Evolutionary conservation across 2,329 filamentous ascomycete species (phyloP).

Genomic region (Coleophoma eucalyptorum): DNA sequence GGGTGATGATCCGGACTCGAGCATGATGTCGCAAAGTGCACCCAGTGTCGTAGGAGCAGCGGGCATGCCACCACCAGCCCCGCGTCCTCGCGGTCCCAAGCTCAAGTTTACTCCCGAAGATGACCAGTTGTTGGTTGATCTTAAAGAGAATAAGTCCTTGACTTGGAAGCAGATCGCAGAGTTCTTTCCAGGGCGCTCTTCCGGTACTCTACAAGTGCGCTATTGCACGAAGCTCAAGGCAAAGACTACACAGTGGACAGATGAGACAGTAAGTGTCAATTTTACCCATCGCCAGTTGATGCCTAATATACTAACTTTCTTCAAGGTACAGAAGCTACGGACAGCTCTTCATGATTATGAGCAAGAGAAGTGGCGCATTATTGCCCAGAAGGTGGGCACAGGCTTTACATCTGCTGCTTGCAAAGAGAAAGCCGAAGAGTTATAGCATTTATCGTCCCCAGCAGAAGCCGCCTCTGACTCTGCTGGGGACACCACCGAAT

Average conservation of each 20-base stretch:
- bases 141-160: slow-evolving; percentile 92
- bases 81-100: slow-evolving; percentile 80
- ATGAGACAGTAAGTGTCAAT: slow-evolving; percentile 71
- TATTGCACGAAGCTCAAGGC: slow-evolving; percentile 95
- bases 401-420: slow-evolving; percentile 87
- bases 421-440: slow-evolving; percentile 52
- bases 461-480: slow-evolving; percentile 28
- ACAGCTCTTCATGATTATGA: slow-evolving; percentile 80
- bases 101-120: slow-evolving; percentile 93
- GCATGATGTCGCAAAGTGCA: slow-evolving; percentile 51
- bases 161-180: slow-evolving; percentile 98
- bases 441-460: slow-evolving; percentile 31
- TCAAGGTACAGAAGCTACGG: slow-evolving; percentile 71
- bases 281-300: no score
- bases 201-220: slow-evolving; percentile 85
- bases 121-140: slow-evolving; percentile 79
- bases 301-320: no score
- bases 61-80: slow-evolving; percentile 82
- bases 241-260: slow-evolving; percentile 89
- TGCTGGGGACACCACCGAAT: slow-evolving; percentile 28
- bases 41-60: slow-evolving; percentile 83
- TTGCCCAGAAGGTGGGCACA: slow-evolving; percentile 85
- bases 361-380: slow-evolving; percentile 88
- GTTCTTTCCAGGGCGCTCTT: slow-evolving; percentile 88
- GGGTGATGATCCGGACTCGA: slow-evolving; percentile 42